Evolutionary conservation across 345 rosid species (phyloP).

Genomic region (Camelina sativa): DNA sequence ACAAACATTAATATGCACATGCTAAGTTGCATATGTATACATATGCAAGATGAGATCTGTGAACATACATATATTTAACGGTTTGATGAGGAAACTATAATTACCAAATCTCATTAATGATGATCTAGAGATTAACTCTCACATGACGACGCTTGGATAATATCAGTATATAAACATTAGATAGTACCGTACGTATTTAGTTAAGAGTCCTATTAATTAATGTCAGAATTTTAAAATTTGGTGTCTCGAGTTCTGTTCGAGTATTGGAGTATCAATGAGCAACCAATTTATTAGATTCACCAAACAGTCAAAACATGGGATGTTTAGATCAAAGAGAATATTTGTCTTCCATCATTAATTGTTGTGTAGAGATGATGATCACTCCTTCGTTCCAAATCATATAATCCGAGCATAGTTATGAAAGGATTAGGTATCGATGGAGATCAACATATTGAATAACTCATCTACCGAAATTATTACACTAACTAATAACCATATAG

Average conservation of each 20-base stretch:
- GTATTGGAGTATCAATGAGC: not conserved
- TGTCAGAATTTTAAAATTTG: not conserved
- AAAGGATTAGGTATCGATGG: not conserved
- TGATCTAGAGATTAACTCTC: not conserved
- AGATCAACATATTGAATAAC: not conserved
- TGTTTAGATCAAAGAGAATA: constrained; percentile 22
- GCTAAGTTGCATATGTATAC: constrained; percentile 21
- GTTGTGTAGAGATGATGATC: not conserved
- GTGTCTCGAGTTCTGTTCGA: not conserved
- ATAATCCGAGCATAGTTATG: not conserved
- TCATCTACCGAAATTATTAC: not conserved
- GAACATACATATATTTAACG: not conserved
- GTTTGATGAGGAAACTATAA: constrained; percentile 1
- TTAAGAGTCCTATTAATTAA: not conserved
- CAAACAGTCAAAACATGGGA: constrained; percentile 2
- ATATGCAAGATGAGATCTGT: not conserved
- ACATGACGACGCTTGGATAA: constrained; percentile 18
- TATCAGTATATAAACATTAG: not conserved
- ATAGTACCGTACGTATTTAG: not conserved
- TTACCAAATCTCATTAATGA: constrained; percentile 14
- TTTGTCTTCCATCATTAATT: constrained; percentile 6
- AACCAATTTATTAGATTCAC: constrained; percentile 13
- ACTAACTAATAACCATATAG: no score
- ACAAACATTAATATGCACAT: constrained; percentile 19
- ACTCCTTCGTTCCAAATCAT: not conserved